Percentiles rank a stretch among this genome's conserved stretches.
phyloP scores from a whole-genome alignment of 805 yeast species.

The Myxozyma nipponensis region DNA sequence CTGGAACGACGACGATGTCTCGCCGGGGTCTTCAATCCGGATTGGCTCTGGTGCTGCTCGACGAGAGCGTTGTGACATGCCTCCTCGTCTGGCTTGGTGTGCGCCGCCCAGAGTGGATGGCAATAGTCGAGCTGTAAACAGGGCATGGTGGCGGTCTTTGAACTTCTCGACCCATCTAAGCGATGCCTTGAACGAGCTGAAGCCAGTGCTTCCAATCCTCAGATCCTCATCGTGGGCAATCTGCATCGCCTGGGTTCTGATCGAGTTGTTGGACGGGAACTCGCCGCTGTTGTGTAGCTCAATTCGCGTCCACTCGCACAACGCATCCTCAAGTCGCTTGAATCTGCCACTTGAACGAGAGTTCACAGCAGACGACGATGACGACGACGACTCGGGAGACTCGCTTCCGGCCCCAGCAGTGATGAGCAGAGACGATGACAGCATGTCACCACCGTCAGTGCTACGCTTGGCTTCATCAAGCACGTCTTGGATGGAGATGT shows the following conservation, averaged over 20 bases:
- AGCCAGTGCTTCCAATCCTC: not conserved
- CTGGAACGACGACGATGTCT: no score
- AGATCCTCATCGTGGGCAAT: conserved; percentile 2
- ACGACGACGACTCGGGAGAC: not conserved
- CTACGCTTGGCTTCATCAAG: not conserved
- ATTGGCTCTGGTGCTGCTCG: no score
- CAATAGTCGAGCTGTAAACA: not conserved
- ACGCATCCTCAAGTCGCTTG: conserved; percentile 1
- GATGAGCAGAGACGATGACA: not conserved
- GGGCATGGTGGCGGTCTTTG: conserved; percentile 9
- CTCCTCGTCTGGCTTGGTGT: not conserved
- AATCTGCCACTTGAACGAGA: not conserved
- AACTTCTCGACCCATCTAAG: conserved; percentile 17
- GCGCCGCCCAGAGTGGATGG: not conserved
- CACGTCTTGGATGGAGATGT: not conserved
- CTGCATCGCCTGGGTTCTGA: conserved; percentile 3
- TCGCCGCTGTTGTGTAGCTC: not conserved
- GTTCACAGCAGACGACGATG: not conserved
- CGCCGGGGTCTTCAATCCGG: no score
- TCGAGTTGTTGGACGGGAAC: not conserved
- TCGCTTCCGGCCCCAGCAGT: not conserved
- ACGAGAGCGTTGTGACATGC: not conserved
- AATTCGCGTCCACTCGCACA: conserved; percentile 16
- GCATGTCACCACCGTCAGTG: no score
- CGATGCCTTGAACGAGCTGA: conserved; percentile 8